Evolutionary conservation across 2,329 filamentous ascomycete genomes (phyloP).

Genomic region (Nannizziopsis arthrosporioides): DNA sequence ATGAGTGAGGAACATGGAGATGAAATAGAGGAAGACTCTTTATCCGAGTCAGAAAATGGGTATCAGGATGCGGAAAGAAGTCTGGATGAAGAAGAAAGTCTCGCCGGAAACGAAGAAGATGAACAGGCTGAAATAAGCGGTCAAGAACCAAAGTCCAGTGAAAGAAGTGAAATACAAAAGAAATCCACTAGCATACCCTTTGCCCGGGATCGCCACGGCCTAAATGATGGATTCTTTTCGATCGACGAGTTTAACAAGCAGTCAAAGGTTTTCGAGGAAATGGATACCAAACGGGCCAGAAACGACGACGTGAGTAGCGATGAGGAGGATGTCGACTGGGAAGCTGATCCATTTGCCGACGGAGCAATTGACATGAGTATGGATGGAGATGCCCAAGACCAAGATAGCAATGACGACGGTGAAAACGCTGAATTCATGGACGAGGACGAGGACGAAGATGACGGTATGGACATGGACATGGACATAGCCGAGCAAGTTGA

Average conservation of each 20-base stretch:
- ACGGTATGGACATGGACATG: constrained; percentile 36
- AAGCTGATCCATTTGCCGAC: constrained; percentile 57
- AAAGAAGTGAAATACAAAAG: constrained; percentile 25
- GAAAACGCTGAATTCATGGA: constrained; percentile 26
- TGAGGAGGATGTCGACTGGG: constrained; percentile 75
- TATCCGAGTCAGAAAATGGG: constrained; percentile 17
- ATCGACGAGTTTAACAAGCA: constrained; percentile 96
- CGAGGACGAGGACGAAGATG: neutral
- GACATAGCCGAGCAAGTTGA: constrained; percentile 23
- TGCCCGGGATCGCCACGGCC: constrained; percentile 56
- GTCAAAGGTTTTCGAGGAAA: constrained; percentile 75
- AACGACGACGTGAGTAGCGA: constrained; percentile 65
- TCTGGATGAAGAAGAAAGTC: constrained; percentile 8
- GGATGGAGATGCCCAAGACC: constrained; percentile 44
- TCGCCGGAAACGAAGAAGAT: neutral
- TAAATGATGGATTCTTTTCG: constrained; percentile 97
- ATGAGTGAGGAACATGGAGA: constrained; percentile 9
- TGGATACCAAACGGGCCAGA: constrained; percentile 61
- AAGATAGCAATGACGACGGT: constrained; percentile 57
- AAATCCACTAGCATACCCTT: neutral
- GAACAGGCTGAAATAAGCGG: constrained; percentile 17
- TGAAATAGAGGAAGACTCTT: constrained; percentile 12
- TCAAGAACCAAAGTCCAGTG: constrained; percentile 18
- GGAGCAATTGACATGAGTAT: constrained; percentile 20
- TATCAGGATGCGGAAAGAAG: constrained; percentile 12